Evolutionary conservation across 106 monocot genomes (phyloP).

Genomic region (Ottelia alismoides): DNA sequence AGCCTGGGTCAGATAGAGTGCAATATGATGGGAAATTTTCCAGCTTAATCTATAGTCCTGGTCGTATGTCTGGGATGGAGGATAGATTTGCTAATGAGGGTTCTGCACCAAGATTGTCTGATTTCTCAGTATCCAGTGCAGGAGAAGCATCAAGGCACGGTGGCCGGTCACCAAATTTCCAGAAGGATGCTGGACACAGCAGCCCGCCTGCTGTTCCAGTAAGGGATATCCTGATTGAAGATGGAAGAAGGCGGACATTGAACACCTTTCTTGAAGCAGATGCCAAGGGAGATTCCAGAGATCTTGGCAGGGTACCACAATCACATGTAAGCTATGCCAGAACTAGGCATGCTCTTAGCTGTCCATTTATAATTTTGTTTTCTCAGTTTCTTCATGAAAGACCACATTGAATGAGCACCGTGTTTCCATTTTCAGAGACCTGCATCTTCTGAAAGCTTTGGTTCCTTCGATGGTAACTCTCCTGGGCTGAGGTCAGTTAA

Average conservation of each 20-base stretch:
- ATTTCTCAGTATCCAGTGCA: constrained; percentile 49
- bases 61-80: constrained; percentile 36
- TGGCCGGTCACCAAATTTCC: constrained; percentile 45
- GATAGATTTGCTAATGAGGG: constrained; percentile 76
- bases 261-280: constrained; percentile 11
- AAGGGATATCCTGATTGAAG: constrained; percentile 35
- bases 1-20: constrained; percentile 80
- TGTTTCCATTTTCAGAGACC: constrained; percentile 35
- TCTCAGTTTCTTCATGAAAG: background rate
- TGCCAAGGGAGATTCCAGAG: constrained; percentile 17
- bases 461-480: constrained; percentile 37
- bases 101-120: constrained; percentile 49
- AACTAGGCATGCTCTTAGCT: background rate
- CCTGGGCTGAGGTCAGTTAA: no score
- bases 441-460: constrained; percentile 58
- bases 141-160: constrained; percentile 41
- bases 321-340: background rate
- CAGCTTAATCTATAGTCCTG: constrained; percentile 55
- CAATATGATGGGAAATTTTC: constrained; percentile 69
- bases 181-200: constrained; percentile 20
- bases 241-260: constrained; percentile 5
- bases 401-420: no score
- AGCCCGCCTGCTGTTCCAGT: constrained; percentile 26
- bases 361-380: background rate
- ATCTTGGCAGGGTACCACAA: constrained; percentile 4